A percentile compares a stretch with the other conserved stretches of the same genome.
Conservation (phyloP, 441 rosid species). For the Bruguiera hainesii region DNA sequence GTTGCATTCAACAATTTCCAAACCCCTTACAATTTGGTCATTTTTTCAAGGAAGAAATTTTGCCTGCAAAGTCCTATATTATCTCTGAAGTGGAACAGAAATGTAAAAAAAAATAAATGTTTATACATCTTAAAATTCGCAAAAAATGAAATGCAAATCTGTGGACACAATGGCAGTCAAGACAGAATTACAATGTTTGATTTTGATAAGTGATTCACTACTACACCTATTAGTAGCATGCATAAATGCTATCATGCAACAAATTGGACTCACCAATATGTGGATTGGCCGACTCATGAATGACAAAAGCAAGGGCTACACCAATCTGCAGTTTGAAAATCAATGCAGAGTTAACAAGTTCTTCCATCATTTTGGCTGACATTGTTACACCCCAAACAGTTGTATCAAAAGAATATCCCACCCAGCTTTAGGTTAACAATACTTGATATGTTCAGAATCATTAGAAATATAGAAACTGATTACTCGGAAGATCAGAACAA, state of each 20-base stretch:
- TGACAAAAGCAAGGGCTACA: constrained; percentile 90
- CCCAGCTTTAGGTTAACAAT: background rate
- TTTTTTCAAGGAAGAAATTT: no score
- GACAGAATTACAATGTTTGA: no score
- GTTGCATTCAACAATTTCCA: background rate
- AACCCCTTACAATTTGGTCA: no score
- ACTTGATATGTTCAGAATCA: background rate
- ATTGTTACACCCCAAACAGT: constrained; percentile 2
- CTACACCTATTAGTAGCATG: background rate
- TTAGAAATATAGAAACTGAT: constrained; percentile 2
- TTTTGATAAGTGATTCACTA: background rate
- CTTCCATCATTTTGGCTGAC: background rate
- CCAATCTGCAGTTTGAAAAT: constrained; percentile 63
- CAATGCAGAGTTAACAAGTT: constrained; percentile 16
- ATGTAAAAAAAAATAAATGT: no score
- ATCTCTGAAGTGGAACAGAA: no score
- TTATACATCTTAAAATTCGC: no score
- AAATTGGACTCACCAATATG: constrained; percentile 67
- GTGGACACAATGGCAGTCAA: no score
- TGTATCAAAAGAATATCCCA: background rate
- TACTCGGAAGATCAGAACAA: background rate
- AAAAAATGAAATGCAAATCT: no score
- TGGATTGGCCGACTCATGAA: constrained; percentile 99
- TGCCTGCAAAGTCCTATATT: no score
- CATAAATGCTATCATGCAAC: constrained; percentile 6